Percentiles rank a stretch among this genome's conserved stretches.
Conservation (phyloP, 2,329 filamentous ascomycete genomes). For the Phialocephala sp. region DNA sequence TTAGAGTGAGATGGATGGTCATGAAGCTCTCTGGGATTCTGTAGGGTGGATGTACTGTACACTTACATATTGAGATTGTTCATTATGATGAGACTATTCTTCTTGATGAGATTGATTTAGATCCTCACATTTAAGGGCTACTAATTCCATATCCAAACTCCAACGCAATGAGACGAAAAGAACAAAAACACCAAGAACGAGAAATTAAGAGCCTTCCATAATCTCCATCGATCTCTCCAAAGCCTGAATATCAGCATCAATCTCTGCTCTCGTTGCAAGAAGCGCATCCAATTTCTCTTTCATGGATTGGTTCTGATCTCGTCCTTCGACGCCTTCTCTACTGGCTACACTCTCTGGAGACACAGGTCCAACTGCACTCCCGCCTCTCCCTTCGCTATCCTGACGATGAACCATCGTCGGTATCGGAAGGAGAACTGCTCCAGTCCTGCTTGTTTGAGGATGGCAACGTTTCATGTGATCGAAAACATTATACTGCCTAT, state of each 20-base stretch:
- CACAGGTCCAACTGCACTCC: background rate
- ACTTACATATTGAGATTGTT: too few species aligned
- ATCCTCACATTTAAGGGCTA: background rate
- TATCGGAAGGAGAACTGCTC: background rate
- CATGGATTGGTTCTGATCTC: background rate
- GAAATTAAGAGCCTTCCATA: background rate
- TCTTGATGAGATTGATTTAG: too few species aligned
- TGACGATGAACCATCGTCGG: background rate
- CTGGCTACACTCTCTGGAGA: background rate
- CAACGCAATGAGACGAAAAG: background rate
- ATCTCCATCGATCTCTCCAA: background rate
- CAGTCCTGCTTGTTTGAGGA: background rate
- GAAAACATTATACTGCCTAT: constrained; percentile 26
- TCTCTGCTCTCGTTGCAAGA: background rate
- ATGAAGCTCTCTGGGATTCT: too few species aligned
- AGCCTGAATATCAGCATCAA: constrained; percentile 4
- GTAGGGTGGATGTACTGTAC: too few species aligned
- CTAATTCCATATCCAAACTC: background rate
- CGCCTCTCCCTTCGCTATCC: background rate
- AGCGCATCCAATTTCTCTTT: background rate
- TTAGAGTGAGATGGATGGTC: too few species aligned
- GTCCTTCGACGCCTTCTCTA: background rate
- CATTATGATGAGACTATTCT: too few species aligned
- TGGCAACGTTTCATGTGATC: constrained; percentile 31
- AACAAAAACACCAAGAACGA: background rate